Evolutionary conservation across 768 basidiomycete species (phyloP), one percentile per base, ranked within the genome.

Genomic region (Tricholoma bakamatsutake): DNA sequence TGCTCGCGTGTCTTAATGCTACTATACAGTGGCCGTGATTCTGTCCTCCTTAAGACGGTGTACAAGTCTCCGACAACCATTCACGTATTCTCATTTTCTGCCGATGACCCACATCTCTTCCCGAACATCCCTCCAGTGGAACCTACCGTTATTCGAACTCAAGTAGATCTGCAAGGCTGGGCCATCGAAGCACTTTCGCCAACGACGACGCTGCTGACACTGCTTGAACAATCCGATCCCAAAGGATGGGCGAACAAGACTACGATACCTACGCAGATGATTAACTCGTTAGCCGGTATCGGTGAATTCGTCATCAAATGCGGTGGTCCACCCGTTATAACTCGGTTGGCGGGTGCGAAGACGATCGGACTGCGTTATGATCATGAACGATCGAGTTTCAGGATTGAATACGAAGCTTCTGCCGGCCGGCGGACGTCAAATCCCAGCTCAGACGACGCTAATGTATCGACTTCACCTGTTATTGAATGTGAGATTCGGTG

Each of bases 141-240:
- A 49, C 84, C 88, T 0, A 88, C 81, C 61, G 80, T 88, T 50
- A 96, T 97, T 58, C 88, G 95, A 6, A 92, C 91, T 0, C 95
- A 98, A 68, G 87, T 96, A n/a, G 94, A 97, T 67, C 76, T 99
- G n/a, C 94, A 93, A 72, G 97, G 96, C 47, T 98, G 95, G 91
- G 91, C 96, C 0, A 93, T 99, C 62, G 96, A 98, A 70, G 82
- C 90, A 0, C 76, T 99, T 8, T 98, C 95, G 0, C 97, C 96
- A 0, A 98, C 85, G 2, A 98, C 97, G 1, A 97, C 95, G 0
- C 82, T 90, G 10, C 83, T 99, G 58, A 97, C 94, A 0, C 75
- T 99, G 1, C 80, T 99, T 4, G 96, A 98, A 65, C 97, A 98
- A 69, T 94, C 92, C 10, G 96, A 99, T 68, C 94, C 94, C 5